Conservation (phyloP, 2,329 filamentous ascomycete genomes). For the Xylaria sp. region DNA sequence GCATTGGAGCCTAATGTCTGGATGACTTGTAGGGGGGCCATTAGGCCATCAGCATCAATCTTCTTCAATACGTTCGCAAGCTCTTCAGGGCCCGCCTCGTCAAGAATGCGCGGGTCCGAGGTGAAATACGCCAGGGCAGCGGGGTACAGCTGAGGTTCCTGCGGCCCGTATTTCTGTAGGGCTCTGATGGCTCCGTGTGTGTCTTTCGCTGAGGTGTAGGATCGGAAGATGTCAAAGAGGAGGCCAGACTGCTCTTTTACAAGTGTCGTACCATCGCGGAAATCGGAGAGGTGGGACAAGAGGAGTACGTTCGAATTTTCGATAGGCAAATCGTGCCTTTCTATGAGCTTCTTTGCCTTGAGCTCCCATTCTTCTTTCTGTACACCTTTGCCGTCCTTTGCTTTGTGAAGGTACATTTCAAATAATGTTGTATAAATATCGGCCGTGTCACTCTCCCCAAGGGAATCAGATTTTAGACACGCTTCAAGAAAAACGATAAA, state of each 20-base stretch:
- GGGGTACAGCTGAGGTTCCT: conserved; percentile 91
- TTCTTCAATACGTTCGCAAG: conserved; percentile 82
- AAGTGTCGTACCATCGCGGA: conserved; percentile 87
- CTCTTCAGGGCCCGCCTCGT: conserved; percentile 86
- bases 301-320: conserved; percentile 95
- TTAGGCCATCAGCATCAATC: conserved; percentile 89
- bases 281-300: conserved; percentile 90
- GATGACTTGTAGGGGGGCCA: conserved; percentile 96
- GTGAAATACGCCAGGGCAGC: conserved; percentile 94
- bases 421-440: conserved; percentile 96
- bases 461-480: conserved; percentile 75
- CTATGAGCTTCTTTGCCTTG: conserved; percentile 89
- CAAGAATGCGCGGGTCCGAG: conserved; percentile 80
- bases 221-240: conserved; percentile 94
- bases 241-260: conserved; percentile 94
- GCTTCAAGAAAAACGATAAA: conserved; percentile 95
- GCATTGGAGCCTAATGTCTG: conserved; percentile 77
- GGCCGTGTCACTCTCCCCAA: conserved; percentile 79
- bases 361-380: conserved; percentile 82
- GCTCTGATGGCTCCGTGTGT: conserved; percentile 91
- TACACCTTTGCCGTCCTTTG: conserved; percentile 76
- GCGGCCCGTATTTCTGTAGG: conserved; percentile 87
- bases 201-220: conserved; percentile 91
- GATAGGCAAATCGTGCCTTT: conserved; percentile 82
- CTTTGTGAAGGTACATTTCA: conserved; percentile 96